These are phyloP conservation scores for Geosmithia putterillii DNA, from an alignment of 2,329 filamentous ascomycete species.

Conservation along the genomic window DNA sequence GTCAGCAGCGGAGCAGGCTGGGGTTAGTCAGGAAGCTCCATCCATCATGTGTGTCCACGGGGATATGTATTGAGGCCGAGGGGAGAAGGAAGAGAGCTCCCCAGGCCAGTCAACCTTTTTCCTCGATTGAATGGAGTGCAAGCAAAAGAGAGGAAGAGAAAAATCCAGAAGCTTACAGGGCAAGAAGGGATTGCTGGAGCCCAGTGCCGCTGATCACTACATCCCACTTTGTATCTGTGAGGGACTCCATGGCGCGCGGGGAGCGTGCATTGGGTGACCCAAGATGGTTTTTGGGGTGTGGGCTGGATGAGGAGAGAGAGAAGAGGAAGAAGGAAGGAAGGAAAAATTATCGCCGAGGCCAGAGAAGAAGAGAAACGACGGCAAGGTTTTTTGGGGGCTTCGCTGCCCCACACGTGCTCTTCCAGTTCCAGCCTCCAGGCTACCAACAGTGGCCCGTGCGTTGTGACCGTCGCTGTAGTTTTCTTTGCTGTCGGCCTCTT, in stretches of 20 bases:
- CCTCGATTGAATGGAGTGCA: not conserved
- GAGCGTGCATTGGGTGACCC: not conserved
- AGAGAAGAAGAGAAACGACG: not conserved
- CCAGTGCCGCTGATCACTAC: constrained; percentile 69
- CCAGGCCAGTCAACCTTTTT: not conserved
- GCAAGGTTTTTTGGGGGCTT: not conserved
- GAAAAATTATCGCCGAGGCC: constrained; percentile 8
- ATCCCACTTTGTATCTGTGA: constrained; percentile 67
- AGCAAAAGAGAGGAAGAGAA: not conserved
- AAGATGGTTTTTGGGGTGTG: not conserved
- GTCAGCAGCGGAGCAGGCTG: too few relatives aligned
- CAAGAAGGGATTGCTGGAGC: constrained; percentile 66
- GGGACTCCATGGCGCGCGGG: constrained; percentile 51
- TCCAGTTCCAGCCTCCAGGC: not conserved
- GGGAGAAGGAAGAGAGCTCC: not conserved
- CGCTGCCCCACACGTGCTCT: not conserved
- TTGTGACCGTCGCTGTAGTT: not conserved
- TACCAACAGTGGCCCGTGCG: not conserved
- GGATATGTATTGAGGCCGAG: not conserved
- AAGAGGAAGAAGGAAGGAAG: constrained; percentile 2
- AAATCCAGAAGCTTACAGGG: constrained; percentile 45
- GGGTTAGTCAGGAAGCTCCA: constrained; percentile 16
- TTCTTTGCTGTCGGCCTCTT: too few relatives aligned
- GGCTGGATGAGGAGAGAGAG: not conserved
- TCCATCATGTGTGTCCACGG: not conserved